Evolutionary conservation across 257 asterid genomes (phyloP), one percentile per base, ranked within the genome.

Genomic region (Solanum lignicaule): DNA sequence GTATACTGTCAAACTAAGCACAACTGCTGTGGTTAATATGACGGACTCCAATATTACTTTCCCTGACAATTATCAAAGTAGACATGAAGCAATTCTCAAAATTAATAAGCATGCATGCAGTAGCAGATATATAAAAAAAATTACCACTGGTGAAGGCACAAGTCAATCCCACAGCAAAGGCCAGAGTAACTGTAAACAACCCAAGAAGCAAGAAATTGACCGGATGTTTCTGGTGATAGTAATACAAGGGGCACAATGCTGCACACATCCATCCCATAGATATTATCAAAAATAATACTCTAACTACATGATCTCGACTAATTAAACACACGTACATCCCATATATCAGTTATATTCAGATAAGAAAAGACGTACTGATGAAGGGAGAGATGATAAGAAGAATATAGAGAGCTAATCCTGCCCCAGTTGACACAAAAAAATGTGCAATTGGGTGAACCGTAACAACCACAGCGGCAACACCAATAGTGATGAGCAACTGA

Each of bases 141-240:
- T 90, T 81, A 95, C 98, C 99, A 74, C 93, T 87, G 2, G 97
- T 93, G 90, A 20, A 94, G 7, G 99, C 94, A 78, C 98, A 95
- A 52, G 98, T 92, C 90, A 97, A 89, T 41, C 99, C 99, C 83
- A 95, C 91, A 3, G 92, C 92, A 3, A 93, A 95, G 2, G 99
- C 94, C 15, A 97, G 88, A 29, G 98, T 39, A 84, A 91, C 83
- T 7, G 99, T 95, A 83, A 97, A 97, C 10, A 97, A 2, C 73
- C 93, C 98, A 86, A 97, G 98, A n/a, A 96, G 94, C 14, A 95
- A 6, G 73, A 92, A 96, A 88, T 97, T 97, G 89, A 90, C 83
- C 15, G 99, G 98, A 89, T 97, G 98, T 89, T 23, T 92, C 96
- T 94, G 95, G 92, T 93, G 87, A 88, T 93, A 95, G 89, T 91